Evolutionary conservation across 257 asterid genomes (phyloP).

Genomic region (Dorcoceras hygrometricum): DNA sequence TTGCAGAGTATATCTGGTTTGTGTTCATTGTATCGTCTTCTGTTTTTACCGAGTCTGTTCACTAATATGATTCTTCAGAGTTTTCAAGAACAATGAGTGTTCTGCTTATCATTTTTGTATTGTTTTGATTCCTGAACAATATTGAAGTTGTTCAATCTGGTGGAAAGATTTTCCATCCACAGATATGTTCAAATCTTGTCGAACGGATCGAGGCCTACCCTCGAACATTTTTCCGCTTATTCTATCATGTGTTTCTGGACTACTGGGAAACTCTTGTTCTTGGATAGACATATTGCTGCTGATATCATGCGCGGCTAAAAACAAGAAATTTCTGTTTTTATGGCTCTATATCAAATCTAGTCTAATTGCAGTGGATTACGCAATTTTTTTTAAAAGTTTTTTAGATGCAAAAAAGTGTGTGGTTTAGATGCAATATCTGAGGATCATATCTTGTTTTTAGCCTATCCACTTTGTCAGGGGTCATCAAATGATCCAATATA

Average conservation of each 20-base stretch:
- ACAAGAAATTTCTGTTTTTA: too few species aligned
- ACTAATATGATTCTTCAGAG: neutral
- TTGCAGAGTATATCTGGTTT: conserved; percentile 50
- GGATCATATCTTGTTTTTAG: neutral
- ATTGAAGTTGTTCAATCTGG: too few species aligned
- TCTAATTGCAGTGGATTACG: too few species aligned
- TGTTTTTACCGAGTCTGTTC: too few species aligned
- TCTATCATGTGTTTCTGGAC: too few species aligned
- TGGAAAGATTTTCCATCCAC: neutral
- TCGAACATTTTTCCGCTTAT: too few species aligned
- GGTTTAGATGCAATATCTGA: neutral
- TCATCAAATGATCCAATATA: too few species aligned
- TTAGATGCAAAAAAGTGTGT: neutral
- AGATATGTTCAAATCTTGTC: neutral
- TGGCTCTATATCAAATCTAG: neutral
- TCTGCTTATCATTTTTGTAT: neutral
- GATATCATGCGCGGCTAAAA: too few species aligned
- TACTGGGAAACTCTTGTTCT: neutral
- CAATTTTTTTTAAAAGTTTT: too few species aligned
- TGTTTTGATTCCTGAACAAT: neutral
- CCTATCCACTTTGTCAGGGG: neutral
- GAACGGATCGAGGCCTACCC: neutral
- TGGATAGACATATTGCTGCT: too few species aligned
- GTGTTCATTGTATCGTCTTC: too few species aligned
- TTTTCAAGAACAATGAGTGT: neutral